Evolutionary conservation across 1,139 yeast species (phyloP), one percentile per base, ranked within the genome.

Genomic region (Kodamaea plutei): DNA sequence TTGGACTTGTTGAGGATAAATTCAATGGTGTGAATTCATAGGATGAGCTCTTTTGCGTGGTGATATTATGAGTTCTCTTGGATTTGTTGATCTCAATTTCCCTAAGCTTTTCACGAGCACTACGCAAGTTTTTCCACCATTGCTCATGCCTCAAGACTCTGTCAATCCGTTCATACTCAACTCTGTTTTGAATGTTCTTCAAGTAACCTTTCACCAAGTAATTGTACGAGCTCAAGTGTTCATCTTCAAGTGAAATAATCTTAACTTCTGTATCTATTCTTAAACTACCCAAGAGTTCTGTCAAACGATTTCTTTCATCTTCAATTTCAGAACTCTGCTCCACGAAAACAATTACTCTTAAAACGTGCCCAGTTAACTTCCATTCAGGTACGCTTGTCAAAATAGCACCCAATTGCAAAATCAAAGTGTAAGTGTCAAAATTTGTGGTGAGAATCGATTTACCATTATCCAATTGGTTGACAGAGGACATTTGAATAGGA

Each of bases 401-500:
- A 41, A 91, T 89, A 2, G 96, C 94, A 3, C 97, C 98, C 40
- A 91, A 64, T 49, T 91, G 98, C 36, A 91, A 62, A 44, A 91
- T 91, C 48, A 91, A 69, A 0, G 97, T 89, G 50, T 88, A 91
- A 0, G 98, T 91, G 52, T 91, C 98, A 51, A 91, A 87, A 50
- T 91, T 91, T 1, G 95, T 85, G 0, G 95, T 82, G 38, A 82
- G 54, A 1, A 85, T 79, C 10, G 84, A 75, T 35, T 76, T 74
- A 6, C 91, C 91, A 35, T 74, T 70, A 22, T 71, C 74, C 33
- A 78, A 74, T 30, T 73, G 69, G 35, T 83, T 74, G 31, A 80
- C 77, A 1, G 94, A 91, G 5, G 94, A 80, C 96, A 91, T 91
- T 49, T 91, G 98, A 45, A 91, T 88, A 0, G 98, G 98, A 54